These are phyloP conservation scores for Amaranthus palmeri DNA, from an alignment of 148 eudicot species.

Conservation along the genomic window DNA sequence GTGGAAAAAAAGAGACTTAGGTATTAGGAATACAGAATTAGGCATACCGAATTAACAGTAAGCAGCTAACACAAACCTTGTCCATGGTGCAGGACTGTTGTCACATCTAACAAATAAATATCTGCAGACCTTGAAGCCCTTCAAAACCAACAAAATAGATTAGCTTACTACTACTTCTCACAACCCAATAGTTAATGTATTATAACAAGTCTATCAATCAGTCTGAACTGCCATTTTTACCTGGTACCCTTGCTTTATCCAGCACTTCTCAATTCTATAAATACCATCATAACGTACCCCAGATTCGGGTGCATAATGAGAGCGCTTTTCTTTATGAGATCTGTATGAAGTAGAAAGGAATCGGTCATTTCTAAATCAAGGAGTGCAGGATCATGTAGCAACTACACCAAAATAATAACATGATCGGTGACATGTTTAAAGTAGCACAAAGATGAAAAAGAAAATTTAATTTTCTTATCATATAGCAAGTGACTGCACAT, in stretches of 20 bases:
- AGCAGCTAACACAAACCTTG: constrained; percentile 44
- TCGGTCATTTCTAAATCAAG: background rate
- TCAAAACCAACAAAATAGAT: constrained; percentile 13
- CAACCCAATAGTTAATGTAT: background rate
- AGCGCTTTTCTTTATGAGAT: constrained; percentile 68
- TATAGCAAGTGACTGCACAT: no score
- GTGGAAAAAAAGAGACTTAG: constrained; percentile 13
- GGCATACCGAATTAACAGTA: no score
- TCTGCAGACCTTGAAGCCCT: constrained; percentile 70
- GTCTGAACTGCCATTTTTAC: constrained; percentile 17
- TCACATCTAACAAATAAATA: constrained; percentile 86
- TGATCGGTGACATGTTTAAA: no score
- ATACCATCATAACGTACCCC: constrained; percentile 81
- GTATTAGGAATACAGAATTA: background rate
- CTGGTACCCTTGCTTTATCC: constrained; percentile 59
- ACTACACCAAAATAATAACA: no score
- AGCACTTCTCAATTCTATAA: constrained; percentile 84
- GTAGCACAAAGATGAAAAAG: no score
- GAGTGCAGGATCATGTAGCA: no score
- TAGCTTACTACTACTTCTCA: constrained; percentile 4
- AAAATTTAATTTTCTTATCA: no score
- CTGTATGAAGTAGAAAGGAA: constrained; percentile 28
- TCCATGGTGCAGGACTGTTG: constrained; percentile 96
- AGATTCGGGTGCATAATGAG: constrained; percentile 76
- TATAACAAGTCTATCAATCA: background rate